These are phyloP conservation scores for Sugiyamaella americana DNA, from an alignment of 805 yeast genomes.

Conservation along the genomic window DNA sequence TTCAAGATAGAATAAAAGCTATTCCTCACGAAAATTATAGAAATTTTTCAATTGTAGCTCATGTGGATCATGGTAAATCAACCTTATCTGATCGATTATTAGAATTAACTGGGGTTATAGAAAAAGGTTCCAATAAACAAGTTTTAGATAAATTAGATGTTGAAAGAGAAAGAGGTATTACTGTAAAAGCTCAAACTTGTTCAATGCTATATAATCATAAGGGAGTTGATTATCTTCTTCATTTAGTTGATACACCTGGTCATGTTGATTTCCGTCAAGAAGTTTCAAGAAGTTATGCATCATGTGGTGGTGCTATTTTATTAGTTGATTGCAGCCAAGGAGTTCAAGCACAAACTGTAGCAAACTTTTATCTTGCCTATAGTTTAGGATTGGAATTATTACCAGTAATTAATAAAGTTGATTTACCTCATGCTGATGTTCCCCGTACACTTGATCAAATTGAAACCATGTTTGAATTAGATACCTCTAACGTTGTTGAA, in stretches of 20 bases:
- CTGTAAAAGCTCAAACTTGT: conserved; percentile 95
- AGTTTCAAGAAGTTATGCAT: conserved; percentile 88
- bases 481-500: conserved; percentile 64
- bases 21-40: conserved; percentile 81
- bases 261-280: conserved; percentile 95
- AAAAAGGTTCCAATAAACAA: conserved; percentile 70
- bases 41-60: conserved; percentile 93
- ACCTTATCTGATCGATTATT: conserved; percentile 83
- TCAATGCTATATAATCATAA: conserved; percentile 75
- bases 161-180: conserved; percentile 92
- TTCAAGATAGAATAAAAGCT: conserved; percentile 56
- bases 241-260: conserved; percentile 95
- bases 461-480: conserved; percentile 75
- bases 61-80: conserved; percentile 76
- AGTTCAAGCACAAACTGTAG: conserved; percentile 97
- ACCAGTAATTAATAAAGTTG: conserved; percentile 90
- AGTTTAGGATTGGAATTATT: conserved; percentile 73
- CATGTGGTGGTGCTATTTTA: conserved; percentile 89
- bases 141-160: conserved; percentile 89
- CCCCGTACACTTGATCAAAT: conserved; percentile 77
- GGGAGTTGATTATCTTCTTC: conserved; percentile 71
- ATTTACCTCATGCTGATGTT: conserved; percentile 80
- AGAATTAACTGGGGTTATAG: conserved; percentile 84
- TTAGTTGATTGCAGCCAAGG: conserved; percentile 95
- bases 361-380: conserved; percentile 86